Evolutionary conservation across 108 stramenopile genomes (phyloP), one percentile per base, ranked within the genome.

Genomic region (Hondaea fermentalgiana): DNA sequence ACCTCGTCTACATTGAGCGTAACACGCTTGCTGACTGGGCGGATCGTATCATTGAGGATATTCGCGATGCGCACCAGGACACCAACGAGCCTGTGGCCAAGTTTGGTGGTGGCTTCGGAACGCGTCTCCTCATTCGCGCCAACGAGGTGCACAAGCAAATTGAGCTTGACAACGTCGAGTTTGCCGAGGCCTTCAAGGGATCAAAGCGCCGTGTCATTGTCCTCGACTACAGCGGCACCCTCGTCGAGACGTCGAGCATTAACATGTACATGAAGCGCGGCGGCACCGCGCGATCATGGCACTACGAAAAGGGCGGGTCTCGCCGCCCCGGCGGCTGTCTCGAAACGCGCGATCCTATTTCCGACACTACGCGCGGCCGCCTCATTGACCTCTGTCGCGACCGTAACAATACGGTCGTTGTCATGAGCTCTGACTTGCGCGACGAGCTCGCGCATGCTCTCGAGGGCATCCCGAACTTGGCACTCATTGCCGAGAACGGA

Each of bases 41-140:
- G 2, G 49, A 51, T 43, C 90, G 88, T 28, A 88, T 94, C 12
- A 44, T 89, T 16, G 14, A n/a, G 89, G 89, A 89, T 87, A 17
- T 89, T 29, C 49, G 29, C n/a, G 71, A 88, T 5, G 87, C 87
- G 17, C 44, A 44, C 45, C 5, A 88, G 49, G 59, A 55, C 42
- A 51, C 25, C 44, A 8, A 17, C 1, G 42, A 35, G 49, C 87
- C 76, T 6, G 76, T 83, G 8, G 28, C 76, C 76, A 83, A 83
- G 51, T 83, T 83, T 35, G 87, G 43, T 5, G 35, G 35, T 60
- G 23, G 88, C 17, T 87, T 43, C 5, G 49, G 42, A 14, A 98
- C 57, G 98, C 98, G 10, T 91, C 98, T 89, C 95, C 97, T 60
- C 98, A 96, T 90, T 92, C 97, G 60, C 90, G 97, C 44, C 91